These are phyloP conservation scores for Exobasidium rhododendri DNA, from an alignment of 1,284 basidiomycete species.

Conservation along the genomic window DNA sequence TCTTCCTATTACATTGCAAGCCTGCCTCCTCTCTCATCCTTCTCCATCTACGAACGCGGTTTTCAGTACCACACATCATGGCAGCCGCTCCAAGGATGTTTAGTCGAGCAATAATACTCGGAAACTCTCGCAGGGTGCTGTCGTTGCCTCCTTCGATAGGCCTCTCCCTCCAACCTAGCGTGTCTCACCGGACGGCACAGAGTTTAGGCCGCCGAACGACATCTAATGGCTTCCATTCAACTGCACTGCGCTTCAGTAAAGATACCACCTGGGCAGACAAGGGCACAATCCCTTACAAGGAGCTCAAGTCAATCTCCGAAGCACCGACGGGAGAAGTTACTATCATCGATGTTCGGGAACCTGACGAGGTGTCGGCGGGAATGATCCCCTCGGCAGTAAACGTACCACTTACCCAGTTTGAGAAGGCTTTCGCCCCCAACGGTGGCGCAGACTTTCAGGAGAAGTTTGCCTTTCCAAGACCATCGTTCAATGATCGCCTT, in stretches of 20 bases:
- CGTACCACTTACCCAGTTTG: constrained; percentile 77
- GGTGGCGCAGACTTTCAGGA: constrained; percentile 47
- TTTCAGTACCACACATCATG: neutral
- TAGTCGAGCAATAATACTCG: neutral
- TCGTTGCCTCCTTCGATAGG: too few relatives aligned
- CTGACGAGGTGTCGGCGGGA: constrained; percentile 86
- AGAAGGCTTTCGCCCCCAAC: constrained; percentile 64
- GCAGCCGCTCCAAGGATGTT: neutral
- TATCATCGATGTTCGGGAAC: constrained; percentile 76
- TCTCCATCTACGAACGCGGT: neutral
- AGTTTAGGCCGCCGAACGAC: too few relatives aligned
- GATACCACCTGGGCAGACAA: constrained; percentile 39
- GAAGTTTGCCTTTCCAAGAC: constrained; percentile 80
- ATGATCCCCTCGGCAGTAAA: constrained; percentile 94
- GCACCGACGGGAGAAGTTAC: constrained; percentile 65
- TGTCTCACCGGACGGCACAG: too few relatives aligned
- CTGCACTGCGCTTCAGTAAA: neutral
- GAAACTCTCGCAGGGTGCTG: neutral
- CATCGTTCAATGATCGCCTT: constrained; percentile 70
- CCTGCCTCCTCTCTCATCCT: neutral
- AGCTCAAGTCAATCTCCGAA: constrained; percentile 76
- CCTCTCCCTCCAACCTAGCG: too few relatives aligned
- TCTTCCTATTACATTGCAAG: too few relatives aligned
- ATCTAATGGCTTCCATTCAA: neutral
- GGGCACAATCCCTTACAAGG: constrained; percentile 68